These are phyloP conservation scores for Leccinum variicolor DNA, from an alignment of 768 basidiomycete species.

Conservation along the genomic window DNA sequence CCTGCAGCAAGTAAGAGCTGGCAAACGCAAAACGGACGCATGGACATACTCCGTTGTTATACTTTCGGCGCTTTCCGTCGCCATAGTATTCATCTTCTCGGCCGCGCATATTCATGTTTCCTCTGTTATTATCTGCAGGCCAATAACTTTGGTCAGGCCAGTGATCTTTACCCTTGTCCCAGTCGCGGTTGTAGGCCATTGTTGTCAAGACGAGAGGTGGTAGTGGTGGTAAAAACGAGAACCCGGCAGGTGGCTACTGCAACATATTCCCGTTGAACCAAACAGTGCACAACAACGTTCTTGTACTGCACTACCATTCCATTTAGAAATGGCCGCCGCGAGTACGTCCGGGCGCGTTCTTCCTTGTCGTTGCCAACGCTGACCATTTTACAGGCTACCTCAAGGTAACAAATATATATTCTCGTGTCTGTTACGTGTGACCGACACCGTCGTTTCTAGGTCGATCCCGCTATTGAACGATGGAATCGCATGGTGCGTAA, in stretches of 20 bases:
- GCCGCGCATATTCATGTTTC: slow-evolving; percentile 44
- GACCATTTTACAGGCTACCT: slow-evolving; percentile 44
- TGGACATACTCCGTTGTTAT: slow-evolving; percentile 61
- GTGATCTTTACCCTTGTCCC: slow-evolving; percentile 75
- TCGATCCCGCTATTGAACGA: slow-evolving; percentile 61
- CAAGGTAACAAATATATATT: slow-evolving; percentile 39
- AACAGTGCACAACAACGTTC: slow-evolving; percentile 30
- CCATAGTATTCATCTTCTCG: slow-evolving; percentile 68
- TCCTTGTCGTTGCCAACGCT: slow-evolving; percentile 4
- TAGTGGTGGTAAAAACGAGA: slow-evolving; percentile 23
- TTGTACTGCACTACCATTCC: slow-evolving; percentile 27
- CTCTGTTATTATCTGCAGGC: slow-evolving; percentile 32
- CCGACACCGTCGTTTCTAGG: slow-evolving; percentile 12
- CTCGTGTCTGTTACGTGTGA: not conserved
- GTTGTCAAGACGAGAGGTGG: slow-evolving; percentile 11
- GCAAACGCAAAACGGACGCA: not conserved
- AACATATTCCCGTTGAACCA: slow-evolving; percentile 15
- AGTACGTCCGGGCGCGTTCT: slow-evolving; percentile 36
- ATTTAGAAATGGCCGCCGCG: slow-evolving; percentile 61
- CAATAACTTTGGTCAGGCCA: slow-evolving; percentile 50
- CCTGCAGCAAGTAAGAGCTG: slow-evolving; percentile 34
- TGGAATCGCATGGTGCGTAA: slow-evolving; percentile 57
- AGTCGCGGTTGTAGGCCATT: slow-evolving; percentile 82
- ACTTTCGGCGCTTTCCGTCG: slow-evolving; percentile 78
- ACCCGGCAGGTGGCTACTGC: not conserved